Conservation (phyloP, 2,329 filamentous ascomycete genomes). For the Zarea fungicola region DNA sequence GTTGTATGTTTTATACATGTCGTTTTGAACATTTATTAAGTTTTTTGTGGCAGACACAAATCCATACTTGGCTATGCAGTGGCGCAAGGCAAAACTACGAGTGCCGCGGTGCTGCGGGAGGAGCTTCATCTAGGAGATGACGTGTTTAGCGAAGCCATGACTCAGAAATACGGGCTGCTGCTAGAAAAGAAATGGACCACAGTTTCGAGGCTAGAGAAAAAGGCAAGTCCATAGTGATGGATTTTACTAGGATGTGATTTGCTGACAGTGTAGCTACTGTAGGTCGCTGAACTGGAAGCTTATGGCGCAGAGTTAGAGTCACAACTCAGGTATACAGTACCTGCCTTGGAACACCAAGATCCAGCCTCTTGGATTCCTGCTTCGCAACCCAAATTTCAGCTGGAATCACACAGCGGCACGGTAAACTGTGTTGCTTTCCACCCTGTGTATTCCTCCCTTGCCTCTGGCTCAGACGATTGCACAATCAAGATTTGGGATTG, state of each 20-base stretch:
- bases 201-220: slow-evolving; percentile 89
- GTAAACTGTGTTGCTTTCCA: slow-evolving; percentile 90
- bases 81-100: slow-evolving; percentile 64
- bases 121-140: slow-evolving; percentile 67
- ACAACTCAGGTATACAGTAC: slow-evolving; percentile 79
- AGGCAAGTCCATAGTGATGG: slow-evolving; percentile 48
- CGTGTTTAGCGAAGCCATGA: slow-evolving; percentile 69
- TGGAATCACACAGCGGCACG: slow-evolving; percentile 75
- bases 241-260: not conserved
- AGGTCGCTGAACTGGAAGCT: slow-evolving; percentile 92
- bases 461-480: slow-evolving; percentile 84
- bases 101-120: slow-evolving; percentile 65
- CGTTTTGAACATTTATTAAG: not conserved
- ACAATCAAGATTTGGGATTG: slow-evolving; percentile 98
- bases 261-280: slow-evolving; percentile 11
- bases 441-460: slow-evolving; percentile 82
- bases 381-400: slow-evolving; percentile 76
- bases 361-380: slow-evolving; percentile 78
- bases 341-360: slow-evolving; percentile 59
- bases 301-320: slow-evolving; percentile 66
- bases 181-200: slow-evolving; percentile 99
- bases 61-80: slow-evolving; percentile 85
- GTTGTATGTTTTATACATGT: slow-evolving; percentile 55
- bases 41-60: slow-evolving; percentile 62
- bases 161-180: slow-evolving; percentile 90